Conservation (phyloP, 164 flowering plant genomes). For the Pachysandra terminalis region DNA sequence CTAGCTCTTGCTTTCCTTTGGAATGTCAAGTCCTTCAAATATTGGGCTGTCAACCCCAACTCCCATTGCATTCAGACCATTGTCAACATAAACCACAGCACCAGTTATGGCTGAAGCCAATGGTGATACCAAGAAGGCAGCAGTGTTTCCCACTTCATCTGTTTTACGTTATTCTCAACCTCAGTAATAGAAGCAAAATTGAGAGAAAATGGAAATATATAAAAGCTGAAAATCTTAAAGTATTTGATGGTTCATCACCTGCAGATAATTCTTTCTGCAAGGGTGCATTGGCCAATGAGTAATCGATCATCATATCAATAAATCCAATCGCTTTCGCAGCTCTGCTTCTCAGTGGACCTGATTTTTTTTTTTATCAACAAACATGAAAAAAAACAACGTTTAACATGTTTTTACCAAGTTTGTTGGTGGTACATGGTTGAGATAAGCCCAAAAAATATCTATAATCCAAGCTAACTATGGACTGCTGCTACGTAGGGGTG, state of each 20-base stretch:
- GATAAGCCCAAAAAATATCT: too few relatives aligned
- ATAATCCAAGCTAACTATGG: too few relatives aligned
- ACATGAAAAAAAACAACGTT: neutral
- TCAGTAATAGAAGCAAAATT: neutral
- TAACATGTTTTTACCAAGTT: too few relatives aligned
- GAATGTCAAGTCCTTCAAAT: constrained; percentile 66
- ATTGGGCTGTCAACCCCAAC: constrained; percentile 86
- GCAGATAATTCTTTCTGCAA: constrained; percentile 81
- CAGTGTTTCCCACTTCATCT: constrained; percentile 89
- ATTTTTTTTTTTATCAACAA: neutral
- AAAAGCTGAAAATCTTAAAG: neutral
- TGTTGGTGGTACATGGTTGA: too few relatives aligned
- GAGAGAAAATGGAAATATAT: neutral
- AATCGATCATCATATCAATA: constrained; percentile 88
- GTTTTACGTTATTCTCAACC: constrained; percentile 23
- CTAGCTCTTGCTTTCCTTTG: constrained; percentile 29
- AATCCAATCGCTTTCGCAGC: constrained; percentile 98
- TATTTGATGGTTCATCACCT: constrained; percentile 38
- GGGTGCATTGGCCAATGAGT: constrained; percentile 81
- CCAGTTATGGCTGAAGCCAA: constrained; percentile 95
- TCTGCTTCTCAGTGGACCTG: constrained; percentile 90
- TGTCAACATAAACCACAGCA: constrained; percentile 78
- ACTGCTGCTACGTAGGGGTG: too few relatives aligned
- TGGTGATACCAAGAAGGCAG: constrained; percentile 95
- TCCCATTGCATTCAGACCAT: constrained; percentile 90